Base-by-base conservation (phyloP, 495 filamentous ascomycete genomes). In the Aspergillus diversus region DNA sequence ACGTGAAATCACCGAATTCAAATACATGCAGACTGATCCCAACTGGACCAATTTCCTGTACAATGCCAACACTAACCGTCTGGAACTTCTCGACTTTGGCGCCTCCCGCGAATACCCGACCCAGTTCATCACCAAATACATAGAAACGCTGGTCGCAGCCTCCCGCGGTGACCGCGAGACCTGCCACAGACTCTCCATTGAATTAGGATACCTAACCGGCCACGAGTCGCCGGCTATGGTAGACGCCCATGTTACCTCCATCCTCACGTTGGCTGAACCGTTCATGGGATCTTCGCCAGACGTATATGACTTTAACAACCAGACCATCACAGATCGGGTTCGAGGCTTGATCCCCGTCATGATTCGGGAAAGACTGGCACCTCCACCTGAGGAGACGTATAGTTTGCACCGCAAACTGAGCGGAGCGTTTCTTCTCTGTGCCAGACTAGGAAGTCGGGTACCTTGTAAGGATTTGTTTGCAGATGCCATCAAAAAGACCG, bases 21-120 rank as follows among this genome's bases (percentile, higher is more conserved):
- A 81, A 48, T 99, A 95, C 81, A 99, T 99, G 95, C 95, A 99
- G 77, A 98, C 95, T 32, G 95, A 99, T 76, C 95, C 95, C 17
- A 99, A 99, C 81, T 99, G 96, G 95, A 98, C 96, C n/a, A 99
- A 99, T 72, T 99, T 99, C 80, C 80, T 98, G 33, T 98, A 91
- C 81, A 97, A 99, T 71, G 75, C 84, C 0, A 56, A 77, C 7
- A 87, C 85, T 3, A 77, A 87, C 57, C 89, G 86, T 67, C 86
- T 99, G 6, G 93, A 98, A 75, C 87, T 99, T 11, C 87, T 99
- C 53, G 95, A 99, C 74, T 99, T 99, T 71, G 95, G 95, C 63
- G 95, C 95, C 33, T 91, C 90, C 13, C 81, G 95, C 65, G 96
- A 92, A 51, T 99, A 87, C 73, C 93, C 94, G 0, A 76, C 81